phyloP scores from a whole-genome alignment of 176 grass and related monocot genomes.

The Oryza rufipogon region DNA sequence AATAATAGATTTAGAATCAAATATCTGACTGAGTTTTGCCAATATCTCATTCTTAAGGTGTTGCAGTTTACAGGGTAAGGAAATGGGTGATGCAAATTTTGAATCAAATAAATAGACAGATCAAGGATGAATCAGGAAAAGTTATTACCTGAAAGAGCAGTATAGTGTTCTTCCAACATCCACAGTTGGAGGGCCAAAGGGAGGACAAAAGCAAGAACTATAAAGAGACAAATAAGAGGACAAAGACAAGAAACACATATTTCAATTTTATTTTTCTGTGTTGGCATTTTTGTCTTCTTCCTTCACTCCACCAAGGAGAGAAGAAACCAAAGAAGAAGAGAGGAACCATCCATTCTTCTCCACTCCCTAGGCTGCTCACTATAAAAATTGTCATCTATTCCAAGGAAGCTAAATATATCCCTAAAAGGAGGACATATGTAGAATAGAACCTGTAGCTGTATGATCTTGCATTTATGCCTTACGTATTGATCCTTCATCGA shows the following conservation, averaged over 20 bases:
- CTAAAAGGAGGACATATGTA: conserved; percentile 31
- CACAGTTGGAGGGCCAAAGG: conserved; percentile 32
- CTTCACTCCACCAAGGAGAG: conserved; percentile 42
- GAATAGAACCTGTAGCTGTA: conserved; percentile 25
- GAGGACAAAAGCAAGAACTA: conserved; percentile 50
- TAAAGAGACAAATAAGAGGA: conserved; percentile 45
- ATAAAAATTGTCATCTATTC: conserved; percentile 40
- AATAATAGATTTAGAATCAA: conserved; percentile 8
- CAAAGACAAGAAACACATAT: conserved; percentile 29
- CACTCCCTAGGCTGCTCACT: conserved; percentile 47
- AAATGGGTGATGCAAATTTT: conserved; percentile 4
- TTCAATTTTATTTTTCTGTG: conserved; percentile 26
- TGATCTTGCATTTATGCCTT: background rate
- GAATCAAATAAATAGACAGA: conserved; percentile 25
- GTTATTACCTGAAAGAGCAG: conserved; percentile 43
- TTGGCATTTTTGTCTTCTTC: conserved; percentile 48
- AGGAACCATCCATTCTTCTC: conserved; percentile 31
- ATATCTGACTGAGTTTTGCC: background rate
- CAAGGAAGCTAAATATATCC: conserved; percentile 45
- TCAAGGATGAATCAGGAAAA: conserved; percentile 26
- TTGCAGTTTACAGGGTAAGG: conserved; percentile 14
- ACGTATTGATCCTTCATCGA: conserved; percentile 6
- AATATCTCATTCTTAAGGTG: conserved; percentile 19
- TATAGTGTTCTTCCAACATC: conserved; percentile 40
- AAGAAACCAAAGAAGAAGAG: conserved; percentile 60